Percentiles rank a stretch among this genome's conserved stretches.
Conservation (phyloP, 305 asterid genomes). For the Fraxinus greggii region DNA sequence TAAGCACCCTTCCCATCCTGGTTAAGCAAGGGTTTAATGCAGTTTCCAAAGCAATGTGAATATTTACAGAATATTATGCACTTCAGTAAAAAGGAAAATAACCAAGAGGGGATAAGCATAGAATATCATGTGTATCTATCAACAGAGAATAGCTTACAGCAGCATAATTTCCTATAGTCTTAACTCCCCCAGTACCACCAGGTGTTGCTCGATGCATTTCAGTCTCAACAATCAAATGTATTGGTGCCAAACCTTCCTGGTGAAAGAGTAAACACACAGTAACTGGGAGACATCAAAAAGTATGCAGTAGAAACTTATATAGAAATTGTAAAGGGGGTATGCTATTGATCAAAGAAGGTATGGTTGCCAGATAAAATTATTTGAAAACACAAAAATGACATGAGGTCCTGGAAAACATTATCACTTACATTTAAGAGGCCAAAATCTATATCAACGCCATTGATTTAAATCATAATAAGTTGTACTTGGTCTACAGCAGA, state of each 20-base stretch:
- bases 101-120: not conserved
- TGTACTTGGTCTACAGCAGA: not conserved
- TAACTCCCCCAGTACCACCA: constrained; percentile 97
- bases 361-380: not conserved
- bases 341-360: not conserved
- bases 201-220: constrained; percentile 96
- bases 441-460: not conserved
- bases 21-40: constrained; percentile 5
- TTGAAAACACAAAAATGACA: not conserved
- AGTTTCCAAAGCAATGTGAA: constrained; percentile 6
- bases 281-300: not conserved
- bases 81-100: not conserved
- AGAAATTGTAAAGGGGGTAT: not conserved
- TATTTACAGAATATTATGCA: not conserved
- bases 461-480: not conserved
- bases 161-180: constrained; percentile 97
- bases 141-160: constrained; percentile 51
- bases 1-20: not conserved
- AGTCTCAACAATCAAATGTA: constrained; percentile 83
- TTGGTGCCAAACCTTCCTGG: constrained; percentile 98
- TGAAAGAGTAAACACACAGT: constrained; percentile 13
- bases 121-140: constrained; percentile 1
- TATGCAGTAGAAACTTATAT: not conserved
- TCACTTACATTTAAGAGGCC: not conserved
- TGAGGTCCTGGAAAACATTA: not conserved